Evolutionary conservation across 345 rosid genomes (phyloP).

Genomic region (Salix arbutifolia): DNA sequence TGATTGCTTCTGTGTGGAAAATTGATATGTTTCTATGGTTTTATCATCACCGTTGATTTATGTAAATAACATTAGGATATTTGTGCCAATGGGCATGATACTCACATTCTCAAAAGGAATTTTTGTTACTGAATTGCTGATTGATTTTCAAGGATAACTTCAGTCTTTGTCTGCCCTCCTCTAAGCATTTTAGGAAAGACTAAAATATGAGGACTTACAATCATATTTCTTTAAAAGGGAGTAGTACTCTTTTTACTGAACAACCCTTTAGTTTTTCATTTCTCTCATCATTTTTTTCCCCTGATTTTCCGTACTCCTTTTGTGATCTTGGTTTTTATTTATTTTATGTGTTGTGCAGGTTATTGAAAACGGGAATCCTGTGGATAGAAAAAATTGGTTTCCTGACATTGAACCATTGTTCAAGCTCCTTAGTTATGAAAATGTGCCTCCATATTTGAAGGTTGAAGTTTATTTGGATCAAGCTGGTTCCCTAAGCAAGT

Average conservation of each 20-base stretch:
- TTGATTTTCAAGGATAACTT: neutral
- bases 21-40: neutral
- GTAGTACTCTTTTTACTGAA: neutral
- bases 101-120: neutral
- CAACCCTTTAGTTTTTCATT: neutral
- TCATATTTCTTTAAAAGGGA: too few relatives aligned
- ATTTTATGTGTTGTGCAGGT: slow-evolving; percentile 38
- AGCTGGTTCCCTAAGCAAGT: slow-evolving; percentile 10
- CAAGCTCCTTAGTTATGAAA: slow-evolving; percentile 94
- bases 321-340: neutral
- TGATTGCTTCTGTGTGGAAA: slow-evolving; percentile 1
- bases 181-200: neutral
- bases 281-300: neutral
- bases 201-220: neutral
- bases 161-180: neutral
- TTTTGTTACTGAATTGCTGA: neutral
- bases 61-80: neutral
- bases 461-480: slow-evolving; percentile 28
- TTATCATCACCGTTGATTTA: neutral
- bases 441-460: slow-evolving; percentile 90
- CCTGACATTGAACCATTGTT: slow-evolving; percentile 87
- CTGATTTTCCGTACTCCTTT: neutral
- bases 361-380: slow-evolving; percentile 75
- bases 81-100: neutral
- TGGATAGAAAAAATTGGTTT: slow-evolving; percentile 86